These are phyloP conservation scores for Saccharomycopsis babjevae DNA, from an alignment of 805 yeast genomes.

Conservation along the genomic window DNA sequence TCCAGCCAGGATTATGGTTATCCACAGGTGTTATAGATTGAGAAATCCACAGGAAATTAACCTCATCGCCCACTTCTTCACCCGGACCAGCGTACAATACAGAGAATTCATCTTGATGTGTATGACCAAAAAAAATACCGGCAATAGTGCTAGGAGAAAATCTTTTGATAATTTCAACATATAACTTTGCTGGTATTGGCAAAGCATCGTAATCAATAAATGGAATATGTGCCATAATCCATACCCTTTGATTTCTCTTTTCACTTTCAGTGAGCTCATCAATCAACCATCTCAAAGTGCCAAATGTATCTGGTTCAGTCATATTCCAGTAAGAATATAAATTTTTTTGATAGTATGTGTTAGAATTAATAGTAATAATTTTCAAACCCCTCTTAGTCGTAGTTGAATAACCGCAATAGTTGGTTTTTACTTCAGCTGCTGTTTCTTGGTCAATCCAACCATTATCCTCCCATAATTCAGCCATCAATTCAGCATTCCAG, in stretches of 20 bases:
- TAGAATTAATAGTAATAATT: conserved; percentile 54
- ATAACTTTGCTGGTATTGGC: conserved; percentile 49
- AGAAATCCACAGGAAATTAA: conserved; percentile 53
- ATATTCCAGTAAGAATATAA: conserved; percentile 45
- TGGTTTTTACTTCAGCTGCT: conserved; percentile 31
- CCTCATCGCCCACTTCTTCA: conserved; percentile 30
- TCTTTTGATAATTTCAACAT: conserved; percentile 49
- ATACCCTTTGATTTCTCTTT: conserved; percentile 48
- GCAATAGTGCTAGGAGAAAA: conserved; percentile 63
- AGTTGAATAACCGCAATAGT: conserved; percentile 54
- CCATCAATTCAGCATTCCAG: conserved; percentile 41
- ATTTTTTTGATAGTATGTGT: conserved; percentile 57
- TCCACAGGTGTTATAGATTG: conserved; percentile 57
- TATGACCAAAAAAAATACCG: conserved; percentile 60
- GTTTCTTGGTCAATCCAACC: conserved; percentile 33
- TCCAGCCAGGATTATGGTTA: conserved; percentile 59
- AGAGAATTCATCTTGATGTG: conserved; percentile 60
- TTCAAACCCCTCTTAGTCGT: conserved; percentile 45
- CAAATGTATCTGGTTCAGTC: conserved; percentile 49
- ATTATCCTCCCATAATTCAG: conserved; percentile 37
- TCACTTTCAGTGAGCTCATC: conserved; percentile 57
- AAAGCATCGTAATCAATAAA: conserved; percentile 42
- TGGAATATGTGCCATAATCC: conserved; percentile 67
- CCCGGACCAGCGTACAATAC: conserved; percentile 43
- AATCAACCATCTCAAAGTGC: conserved; percentile 50